phyloP scores from a whole-genome alignment of 805 yeast species.

The Starmera amethionina region DNA sequence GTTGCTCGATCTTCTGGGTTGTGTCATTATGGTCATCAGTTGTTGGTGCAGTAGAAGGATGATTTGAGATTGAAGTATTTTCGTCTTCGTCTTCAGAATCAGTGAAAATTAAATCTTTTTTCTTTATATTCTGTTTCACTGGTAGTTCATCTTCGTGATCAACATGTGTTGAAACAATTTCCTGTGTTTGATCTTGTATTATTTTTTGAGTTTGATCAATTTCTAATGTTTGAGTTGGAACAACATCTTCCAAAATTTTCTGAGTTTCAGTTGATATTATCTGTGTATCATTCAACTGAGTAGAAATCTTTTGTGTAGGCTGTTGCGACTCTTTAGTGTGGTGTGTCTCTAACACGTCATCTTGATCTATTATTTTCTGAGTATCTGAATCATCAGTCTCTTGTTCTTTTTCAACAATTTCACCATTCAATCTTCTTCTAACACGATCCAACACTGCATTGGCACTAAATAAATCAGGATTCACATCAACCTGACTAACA shows the following conservation, averaged over 20 bases:
- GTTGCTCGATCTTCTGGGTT: neutral
- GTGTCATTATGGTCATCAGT: neutral
- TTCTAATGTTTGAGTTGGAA: neutral
- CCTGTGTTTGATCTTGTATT: neutral
- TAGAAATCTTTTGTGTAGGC: neutral
- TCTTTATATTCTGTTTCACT: neutral
- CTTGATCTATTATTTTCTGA: neutral
- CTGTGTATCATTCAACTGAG: too few species aligned
- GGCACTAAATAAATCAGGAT: neutral
- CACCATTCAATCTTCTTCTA: constrained; percentile 4
- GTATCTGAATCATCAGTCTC: neutral
- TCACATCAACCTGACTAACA: neutral
- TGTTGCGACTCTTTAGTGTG: neutral
- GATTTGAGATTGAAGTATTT: neutral
- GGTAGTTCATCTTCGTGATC: neutral
- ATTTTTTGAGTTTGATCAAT: neutral
- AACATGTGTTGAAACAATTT: neutral
- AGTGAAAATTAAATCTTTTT: neutral
- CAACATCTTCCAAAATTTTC: neutral
- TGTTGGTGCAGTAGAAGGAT: neutral
- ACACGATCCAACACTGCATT: constrained; percentile 1
- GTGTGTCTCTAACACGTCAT: neutral
- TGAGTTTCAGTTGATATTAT: neutral
- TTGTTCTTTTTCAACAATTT: neutral
- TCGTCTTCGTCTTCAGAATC: constrained; percentile 1